Base-by-base conservation (phyloP, 371 early-diverging fungal species). In the Mortierella sp. region DNA sequence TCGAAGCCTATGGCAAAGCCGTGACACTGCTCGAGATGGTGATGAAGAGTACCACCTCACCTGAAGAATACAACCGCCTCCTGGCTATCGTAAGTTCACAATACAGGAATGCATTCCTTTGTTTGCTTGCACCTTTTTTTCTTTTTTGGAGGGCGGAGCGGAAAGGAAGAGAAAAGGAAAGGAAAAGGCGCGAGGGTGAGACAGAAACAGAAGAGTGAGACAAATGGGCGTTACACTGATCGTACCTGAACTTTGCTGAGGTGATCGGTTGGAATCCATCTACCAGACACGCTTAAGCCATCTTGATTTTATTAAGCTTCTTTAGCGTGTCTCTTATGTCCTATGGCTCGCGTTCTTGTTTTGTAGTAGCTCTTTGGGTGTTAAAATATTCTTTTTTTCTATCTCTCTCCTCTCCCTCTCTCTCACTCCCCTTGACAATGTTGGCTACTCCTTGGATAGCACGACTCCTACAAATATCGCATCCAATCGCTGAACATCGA, bases 11-110 rank as follows among this genome's bases (percentile, higher is more conserved):
- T 46, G 44, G 56, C 21, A 71, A 70, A 4, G 87, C 87, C 1
- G 80, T 80, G 1, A 54, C 51, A 16, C 71, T 83, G 16, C 29
- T 87, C 70, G 65, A 60, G 38, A 71, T 70, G 41, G 87, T 83
- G 70, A 80, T 87, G 78, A 75, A 80, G 29, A 70, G 76, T 7
- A 71, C 75, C n/a, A n/a, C 73, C 2, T 72, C 79, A 0, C 21
- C 27, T 3, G 84, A 84, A 27, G 84, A 84, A 35, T 74, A 73
- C 21, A 76, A 76, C 3, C 78, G 84, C n/a, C 48, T 84, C 11
- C 44, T 56, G 55, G 70, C 74, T 35, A 84, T 84, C 55, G 84
- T 84, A 81, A 71, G 84, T 75, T 63, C 24, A 18, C 51, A 51
- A 21, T 21, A 14, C 51, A 51, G 18, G 5, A 8, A 24, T 41